A percentile compares a stretch with the other conserved stretches of the same genome.
These are phyloP conservation scores for Fraxinus paxiana DNA, from an alignment of 305 asterid genomes.

Conservation along the genomic window DNA sequence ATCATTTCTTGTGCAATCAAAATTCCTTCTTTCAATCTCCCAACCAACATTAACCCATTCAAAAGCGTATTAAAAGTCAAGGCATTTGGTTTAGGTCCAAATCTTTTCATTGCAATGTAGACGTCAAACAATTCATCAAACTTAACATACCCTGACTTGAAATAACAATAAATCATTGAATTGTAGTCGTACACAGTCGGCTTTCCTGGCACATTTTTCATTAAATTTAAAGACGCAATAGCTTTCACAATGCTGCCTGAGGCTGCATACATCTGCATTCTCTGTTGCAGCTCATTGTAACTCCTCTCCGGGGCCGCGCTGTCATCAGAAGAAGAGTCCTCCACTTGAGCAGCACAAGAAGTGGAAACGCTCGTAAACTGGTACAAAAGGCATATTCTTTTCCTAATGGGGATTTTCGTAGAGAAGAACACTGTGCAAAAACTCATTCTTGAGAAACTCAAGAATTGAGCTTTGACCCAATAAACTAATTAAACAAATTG, in stretches of 20 bases:
- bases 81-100: constrained; percentile 56
- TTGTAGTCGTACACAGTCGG: constrained; percentile 51
- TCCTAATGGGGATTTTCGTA: constrained; percentile 21
- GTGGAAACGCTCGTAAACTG: constrained; percentile 30
- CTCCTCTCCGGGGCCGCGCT: constrained; percentile 6
- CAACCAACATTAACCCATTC: constrained; percentile 43
- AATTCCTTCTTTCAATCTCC: constrained; percentile 41
- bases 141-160: constrained; percentile 42
- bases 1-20: constrained; percentile 45
- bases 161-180: constrained; percentile 42
- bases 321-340: constrained; percentile 35
- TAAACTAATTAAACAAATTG: constrained; percentile 17
- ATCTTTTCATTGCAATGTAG: constrained; percentile 42
- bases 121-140: constrained; percentile 37
- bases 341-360: constrained; percentile 38
- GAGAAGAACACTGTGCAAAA: constrained; percentile 20
- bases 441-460: constrained; percentile 29
- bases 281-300: constrained; percentile 38
- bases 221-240: constrained; percentile 32
- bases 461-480: constrained; percentile 18
- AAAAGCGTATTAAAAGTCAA: constrained; percentile 40
- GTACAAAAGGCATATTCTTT: constrained; percentile 14
- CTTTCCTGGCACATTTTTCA: constrained; percentile 43
- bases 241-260: constrained; percentile 45
- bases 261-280: constrained; percentile 44